Evolutionary conservation across 2,329 filamentous ascomycete genomes (phyloP).

Genomic region (Alternaria solani): DNA sequence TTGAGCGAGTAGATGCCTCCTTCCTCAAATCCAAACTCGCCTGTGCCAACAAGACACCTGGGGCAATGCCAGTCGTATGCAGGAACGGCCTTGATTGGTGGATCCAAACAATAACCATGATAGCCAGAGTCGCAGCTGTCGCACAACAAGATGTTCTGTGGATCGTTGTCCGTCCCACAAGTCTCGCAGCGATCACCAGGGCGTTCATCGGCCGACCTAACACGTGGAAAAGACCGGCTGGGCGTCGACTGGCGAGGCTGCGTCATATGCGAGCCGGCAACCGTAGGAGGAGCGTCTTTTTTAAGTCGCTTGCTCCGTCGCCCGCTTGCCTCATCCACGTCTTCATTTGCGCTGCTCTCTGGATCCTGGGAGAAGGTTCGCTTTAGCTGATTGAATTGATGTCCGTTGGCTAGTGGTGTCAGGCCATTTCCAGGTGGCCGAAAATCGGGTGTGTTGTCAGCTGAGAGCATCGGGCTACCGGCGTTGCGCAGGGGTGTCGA

Average conservation of each 20-base stretch:
- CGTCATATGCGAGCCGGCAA: slow-evolving; percentile 97
- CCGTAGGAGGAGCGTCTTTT: slow-evolving; percentile 78
- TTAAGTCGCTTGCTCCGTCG: slow-evolving; percentile 92
- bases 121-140: slow-evolving; percentile 92
- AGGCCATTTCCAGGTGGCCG: slow-evolving; percentile 59
- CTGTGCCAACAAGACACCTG: slow-evolving; percentile 91
- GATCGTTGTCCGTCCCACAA: slow-evolving; percentile 81
- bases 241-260: slow-evolving; percentile 84
- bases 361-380: slow-evolving; percentile 68
- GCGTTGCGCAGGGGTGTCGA: slow-evolving; percentile 67
- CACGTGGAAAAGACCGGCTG: slow-evolving; percentile 63
- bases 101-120: slow-evolving; percentile 88
- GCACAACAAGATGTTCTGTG: slow-evolving; percentile 76
- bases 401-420: slow-evolving; percentile 62
- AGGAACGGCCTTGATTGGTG: slow-evolving; percentile 77
- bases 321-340: slow-evolving; percentile 56
- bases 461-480: slow-evolving; percentile 70
- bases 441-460: slow-evolving; percentile 71
- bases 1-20: slow-evolving; percentile 93
- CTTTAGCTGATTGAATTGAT: slow-evolving; percentile 70
- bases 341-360: slow-evolving; percentile 69
- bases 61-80: slow-evolving; percentile 96
- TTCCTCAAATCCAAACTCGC: slow-evolving; percentile 97
- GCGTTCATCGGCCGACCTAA: slow-evolving; percentile 62
- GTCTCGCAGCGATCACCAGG: slow-evolving; percentile 80